Percentiles rank a stretch among this genome's conserved stretches.
These are phyloP conservation scores for Lentinula aciculospora DNA, from an alignment of 768 basidiomycete species.

Conservation along the genomic window DNA sequence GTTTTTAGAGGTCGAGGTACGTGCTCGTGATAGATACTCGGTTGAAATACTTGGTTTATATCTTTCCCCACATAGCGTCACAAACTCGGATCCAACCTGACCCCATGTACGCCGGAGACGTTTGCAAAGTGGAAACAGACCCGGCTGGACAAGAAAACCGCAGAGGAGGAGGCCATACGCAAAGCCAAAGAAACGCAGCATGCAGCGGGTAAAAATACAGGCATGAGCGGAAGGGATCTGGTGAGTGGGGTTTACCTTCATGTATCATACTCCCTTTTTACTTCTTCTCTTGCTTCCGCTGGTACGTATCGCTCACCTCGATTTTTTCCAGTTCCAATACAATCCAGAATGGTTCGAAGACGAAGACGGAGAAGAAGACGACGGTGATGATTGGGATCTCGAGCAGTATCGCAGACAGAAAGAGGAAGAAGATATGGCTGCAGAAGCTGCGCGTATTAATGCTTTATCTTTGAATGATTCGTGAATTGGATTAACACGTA, in stretches of 20 bases:
- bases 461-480: constrained; percentile 32
- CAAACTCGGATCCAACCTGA: constrained; percentile 85
- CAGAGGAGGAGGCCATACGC: constrained; percentile 74
- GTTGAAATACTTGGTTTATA: too few relatives aligned
- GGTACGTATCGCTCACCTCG: background rate
- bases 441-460: constrained; percentile 48
- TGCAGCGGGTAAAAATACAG: constrained; percentile 83
- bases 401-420: constrained; percentile 55
- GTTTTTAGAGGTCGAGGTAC: constrained; percentile 94
- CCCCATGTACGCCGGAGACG: constrained; percentile 87
- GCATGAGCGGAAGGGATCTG: constrained; percentile 95
- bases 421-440: constrained; percentile 53
- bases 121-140: constrained; percentile 97
- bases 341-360: constrained; percentile 90
- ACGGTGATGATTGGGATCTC: constrained; percentile 57
- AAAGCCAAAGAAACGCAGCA: constrained; percentile 79
- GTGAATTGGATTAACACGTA: background rate
- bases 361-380: constrained; percentile 47
- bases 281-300: background rate
- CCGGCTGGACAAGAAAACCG: constrained; percentile 90
- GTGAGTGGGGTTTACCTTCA: constrained; percentile 44
- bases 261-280: background rate
- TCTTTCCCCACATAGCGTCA: constrained; percentile 59
- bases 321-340: constrained; percentile 74
- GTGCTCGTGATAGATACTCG: too few relatives aligned